Conservation (phyloP, 805 yeast genomes). For the Cyberlindnera bimundalis region DNA sequence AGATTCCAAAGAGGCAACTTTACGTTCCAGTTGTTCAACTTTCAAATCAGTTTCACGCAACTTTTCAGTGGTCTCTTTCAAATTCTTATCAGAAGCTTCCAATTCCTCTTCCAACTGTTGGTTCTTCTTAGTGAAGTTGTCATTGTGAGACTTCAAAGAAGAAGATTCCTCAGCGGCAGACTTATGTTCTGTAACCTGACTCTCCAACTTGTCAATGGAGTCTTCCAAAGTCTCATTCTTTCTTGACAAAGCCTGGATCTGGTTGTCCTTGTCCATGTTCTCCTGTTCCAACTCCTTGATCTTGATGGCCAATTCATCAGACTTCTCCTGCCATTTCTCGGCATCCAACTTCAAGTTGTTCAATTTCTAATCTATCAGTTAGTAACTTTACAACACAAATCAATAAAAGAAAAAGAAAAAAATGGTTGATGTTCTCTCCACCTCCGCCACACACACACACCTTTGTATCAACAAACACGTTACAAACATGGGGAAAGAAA, state of each 20-base stretch:
- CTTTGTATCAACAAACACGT: no score
- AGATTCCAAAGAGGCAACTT: slow-evolving; percentile 84
- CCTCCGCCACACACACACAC: no score
- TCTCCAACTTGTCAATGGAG: slow-evolving; percentile 70
- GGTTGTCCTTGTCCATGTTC: slow-evolving; percentile 87
- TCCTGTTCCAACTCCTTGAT: slow-evolving; percentile 93
- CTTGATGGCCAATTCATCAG: slow-evolving; percentile 78
- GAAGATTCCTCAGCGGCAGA: slow-evolving; percentile 88
- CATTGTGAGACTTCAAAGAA: slow-evolving; percentile 84
- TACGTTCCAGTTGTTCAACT: slow-evolving; percentile 94
- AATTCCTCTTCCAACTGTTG: slow-evolving; percentile 85
- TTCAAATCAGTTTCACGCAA: slow-evolving; percentile 93
- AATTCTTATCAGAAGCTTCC: slow-evolving; percentile 85
- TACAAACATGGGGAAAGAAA: no score
- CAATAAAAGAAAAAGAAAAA: no score
- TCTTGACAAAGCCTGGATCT: slow-evolving; percentile 87
- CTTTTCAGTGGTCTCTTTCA: slow-evolving; percentile 90
- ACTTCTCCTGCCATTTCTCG: slow-evolving; percentile 95
- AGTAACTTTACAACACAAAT: slow-evolving; percentile 11
- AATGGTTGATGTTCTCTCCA: no score
- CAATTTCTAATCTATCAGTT: slow-evolving; percentile 54
- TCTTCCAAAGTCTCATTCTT: slow-evolving; percentile 87
- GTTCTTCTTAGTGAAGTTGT: slow-evolving; percentile 85
- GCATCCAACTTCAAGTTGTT: slow-evolving; percentile 89
- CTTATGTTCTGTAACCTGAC: slow-evolving; percentile 70